Evolutionary conservation across 441 rosid genomes (phyloP), one percentile per base, ranked within the genome.

Genomic region (Metrosideros polymorpha): DNA sequence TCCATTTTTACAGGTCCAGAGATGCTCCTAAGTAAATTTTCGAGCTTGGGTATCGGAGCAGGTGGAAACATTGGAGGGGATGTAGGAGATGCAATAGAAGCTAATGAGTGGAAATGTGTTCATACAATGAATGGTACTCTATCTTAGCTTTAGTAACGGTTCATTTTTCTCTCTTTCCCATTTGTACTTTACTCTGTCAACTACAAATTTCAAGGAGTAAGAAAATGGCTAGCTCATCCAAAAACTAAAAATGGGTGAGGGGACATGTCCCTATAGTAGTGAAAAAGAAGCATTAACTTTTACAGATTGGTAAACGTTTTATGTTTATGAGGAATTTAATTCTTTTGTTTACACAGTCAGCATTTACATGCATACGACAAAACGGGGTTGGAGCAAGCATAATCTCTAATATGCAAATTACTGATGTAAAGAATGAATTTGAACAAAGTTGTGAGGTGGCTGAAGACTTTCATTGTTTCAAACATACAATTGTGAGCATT

Each of bases 61-160:
- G 95, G 92, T 88, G 92, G 92, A 42, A 91, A 92, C 89, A 93
- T 90, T 84, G 98, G 91, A 52, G 93, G 95, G 89, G 96, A 96
- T 82, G 86, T 43, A 30, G 99, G 99, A 89, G 99, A 98, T 96
- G 99, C 97, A 86, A 71, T 96, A 87, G 99, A 98, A 87, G 96
- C 98, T 85, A 94, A 98, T 87, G 89, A 94, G 86, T 98, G 99
- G 99, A 96, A 94, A 94, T 98, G 99, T 91, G 94, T 97, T 83
- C 94, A 95, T 86, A 96, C 97, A n/a, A 75, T 94, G 85, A 93
- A 97, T 90, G 99, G 99, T 97, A 91, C n/a, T 45, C 42, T 71
- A 84, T 77, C 84, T 24, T 61, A 43, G 79, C 79, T 71, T 71
- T 22, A 71, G n/a, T 71, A 39, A 27, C 51, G 39, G n/a, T n/a